Base-by-base conservation (phyloP, 1,284 basidiomycete genomes). In the Ceratobasidium sp. region DNA sequence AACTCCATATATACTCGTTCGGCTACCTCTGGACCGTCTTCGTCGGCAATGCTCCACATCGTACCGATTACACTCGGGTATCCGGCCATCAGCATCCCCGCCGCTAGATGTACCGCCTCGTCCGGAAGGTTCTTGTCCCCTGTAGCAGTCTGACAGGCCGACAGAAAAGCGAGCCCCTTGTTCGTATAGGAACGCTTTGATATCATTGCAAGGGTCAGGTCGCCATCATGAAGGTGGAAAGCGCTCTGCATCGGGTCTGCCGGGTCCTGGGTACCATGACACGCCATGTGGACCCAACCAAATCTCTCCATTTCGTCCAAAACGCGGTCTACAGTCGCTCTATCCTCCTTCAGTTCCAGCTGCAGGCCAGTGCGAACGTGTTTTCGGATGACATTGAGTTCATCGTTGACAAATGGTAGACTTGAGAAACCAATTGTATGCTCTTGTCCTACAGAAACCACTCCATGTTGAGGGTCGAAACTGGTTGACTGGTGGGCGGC, bases 201-300 rank as follows among this genome's bases (percentile, higher is more conserved):
- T 7, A 54, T 54, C 27, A 15, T 34, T n/a, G 52, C 27, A 2
- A 54, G 29, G 27, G 32, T 32, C 2, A 54, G 52, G 25, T 27
- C 29, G 3, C 52, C 56, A 20, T 17, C 29, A 32, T 54, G 52
- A 17, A 54, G 52, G 7, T 29, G 29, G 6, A 54, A 54, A 15
- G 52, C 52, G 27, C 52, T 54, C 27, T 54, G 32, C 27, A n/a
- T 54, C 3, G 52, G 52, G 15, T 54, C 15, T 3, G 29, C 22
- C 3, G 5, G 27, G 27, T 54, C 15, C 27, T 54, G 52, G 8
- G 22, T n/a, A 31, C 29, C 52, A 34, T 54, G 52, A n/a, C 52
- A 54, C 2, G 52, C 52, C 17, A 54, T 15, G 27, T 54, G 52
- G 6, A 54, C 52, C 52, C 52, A 54, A n/a, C 52, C 35, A 31